Conservation (phyloP, 75 land plant genomes). For the Isoetes taiwanensis region DNA sequence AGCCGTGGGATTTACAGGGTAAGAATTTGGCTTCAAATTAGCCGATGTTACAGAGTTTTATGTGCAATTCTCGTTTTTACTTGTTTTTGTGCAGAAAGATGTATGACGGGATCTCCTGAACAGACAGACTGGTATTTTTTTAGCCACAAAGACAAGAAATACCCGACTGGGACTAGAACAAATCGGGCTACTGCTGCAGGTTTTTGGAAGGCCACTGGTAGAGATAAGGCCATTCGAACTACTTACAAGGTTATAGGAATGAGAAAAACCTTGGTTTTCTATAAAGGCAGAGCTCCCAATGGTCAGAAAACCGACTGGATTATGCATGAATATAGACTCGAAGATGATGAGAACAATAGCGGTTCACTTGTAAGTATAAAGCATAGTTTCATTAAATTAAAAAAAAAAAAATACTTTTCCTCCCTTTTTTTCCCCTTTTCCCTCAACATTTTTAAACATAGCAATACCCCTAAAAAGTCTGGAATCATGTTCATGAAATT, state of each 20-base stretch:
- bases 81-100: slow-evolving; percentile 28
- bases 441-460: too few relatives aligned
- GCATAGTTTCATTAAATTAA: background rate
- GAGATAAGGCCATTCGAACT: slow-evolving; percentile 18
- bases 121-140: slow-evolving; percentile 43
- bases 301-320: slow-evolving; percentile 2
- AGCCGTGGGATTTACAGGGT: slow-evolving; percentile 47
- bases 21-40: background rate
- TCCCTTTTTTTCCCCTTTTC: background rate
- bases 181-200: slow-evolving; percentile 59
- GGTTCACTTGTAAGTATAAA: slow-evolving; percentile 41
- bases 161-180: slow-evolving; percentile 57
- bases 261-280: slow-evolving; percentile 10
- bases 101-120: slow-evolving; percentile 43
- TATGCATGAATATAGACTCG: slow-evolving; percentile 14
- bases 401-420: background rate
- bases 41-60: too few relatives aligned
- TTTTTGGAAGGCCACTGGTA: slow-evolving; percentile 75
- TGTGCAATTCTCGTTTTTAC: background rate
- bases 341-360: slow-evolving; percentile 58
- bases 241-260: background rate
- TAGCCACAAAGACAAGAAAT: slow-evolving; percentile 14
- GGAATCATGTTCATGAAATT: slow-evolving; percentile 11
- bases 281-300: slow-evolving; percentile 8
- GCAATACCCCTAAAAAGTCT: too few relatives aligned